phyloP scores from a whole-genome alignment of 2,329 filamentous ascomycete species.

The Amauroascus verrucosus region DNA sequence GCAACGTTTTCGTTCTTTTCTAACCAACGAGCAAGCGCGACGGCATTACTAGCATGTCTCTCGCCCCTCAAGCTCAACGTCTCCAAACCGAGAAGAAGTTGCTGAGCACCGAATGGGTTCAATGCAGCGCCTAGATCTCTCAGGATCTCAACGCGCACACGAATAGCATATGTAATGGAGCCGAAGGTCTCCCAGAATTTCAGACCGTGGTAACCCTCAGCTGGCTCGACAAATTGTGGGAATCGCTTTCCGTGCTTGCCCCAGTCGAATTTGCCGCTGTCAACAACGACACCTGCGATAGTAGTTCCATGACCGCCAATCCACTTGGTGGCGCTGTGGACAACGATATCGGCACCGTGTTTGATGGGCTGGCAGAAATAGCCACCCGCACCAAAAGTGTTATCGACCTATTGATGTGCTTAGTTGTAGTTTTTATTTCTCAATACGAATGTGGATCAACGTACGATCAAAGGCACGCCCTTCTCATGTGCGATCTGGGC shows the following conservation, averaged over 20 bases:
- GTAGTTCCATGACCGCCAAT: constrained; percentile 93
- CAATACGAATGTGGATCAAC: too few species aligned
- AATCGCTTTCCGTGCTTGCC: constrained; percentile 72
- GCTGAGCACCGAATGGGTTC: constrained; percentile 87
- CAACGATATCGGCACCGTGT: constrained; percentile 84
- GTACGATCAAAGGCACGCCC: constrained; percentile 54
- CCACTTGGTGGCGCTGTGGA: constrained; percentile 94
- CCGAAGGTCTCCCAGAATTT: constrained; percentile 94
- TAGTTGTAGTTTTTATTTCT: too few species aligned
- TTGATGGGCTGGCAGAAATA: constrained; percentile 80
- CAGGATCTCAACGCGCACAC: constrained; percentile 78
- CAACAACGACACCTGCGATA: constrained; percentile 74
- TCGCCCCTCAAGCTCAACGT: constrained; percentile 80
- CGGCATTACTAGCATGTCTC: constrained; percentile 73
- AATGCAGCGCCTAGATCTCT: constrained; percentile 74
- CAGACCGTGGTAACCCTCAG: constrained; percentile 81
- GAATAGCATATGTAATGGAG: constrained; percentile 67
- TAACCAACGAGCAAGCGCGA: constrained; percentile 70
- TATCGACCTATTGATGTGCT: constrained; percentile 55
- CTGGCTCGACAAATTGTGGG: constrained; percentile 83
- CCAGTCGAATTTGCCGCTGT: constrained; percentile 92
- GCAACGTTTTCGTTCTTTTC: constrained; percentile 71
- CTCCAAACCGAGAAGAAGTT: constrained; percentile 79
- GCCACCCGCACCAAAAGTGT: constrained; percentile 89
- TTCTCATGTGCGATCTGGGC: constrained; percentile 64